Base-by-base conservation (phyloP, 2,329 filamentous ascomycete species). In the Fonsecaea multimorphosa region DNA sequence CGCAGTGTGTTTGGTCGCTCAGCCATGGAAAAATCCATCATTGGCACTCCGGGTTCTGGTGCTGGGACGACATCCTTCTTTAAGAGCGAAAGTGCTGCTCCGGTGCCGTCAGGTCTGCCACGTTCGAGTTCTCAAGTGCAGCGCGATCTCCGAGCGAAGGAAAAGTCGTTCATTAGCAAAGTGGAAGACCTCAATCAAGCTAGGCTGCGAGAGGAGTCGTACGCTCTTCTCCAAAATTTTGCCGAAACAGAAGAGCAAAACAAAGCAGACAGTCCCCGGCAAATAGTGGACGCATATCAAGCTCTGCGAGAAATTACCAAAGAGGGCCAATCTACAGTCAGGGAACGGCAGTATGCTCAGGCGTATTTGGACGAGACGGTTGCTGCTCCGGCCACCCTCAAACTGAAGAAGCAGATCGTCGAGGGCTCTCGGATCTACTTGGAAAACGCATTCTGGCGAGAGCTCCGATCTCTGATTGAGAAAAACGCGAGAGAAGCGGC, bases 401-500 rank as follows among this genome's bases (percentile, higher is more conserved):
- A 84, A 31, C 87, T 96, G 76, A 89, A 91, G 71, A 94, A 90
- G 78, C 86, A 86, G 58, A 93, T 97, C 61, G 83, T 97, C 14
- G 84, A 87, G 58, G 94, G 94, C 1, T 92, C 93, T 58, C 90
- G 91, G 68, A 81, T 78, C 14, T 96, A 91, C 77, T 81, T 98
- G 29, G 94, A 98, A 78, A 88, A 87, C 73, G 86, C 90, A 69
- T 97, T 96, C 77, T 88, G 91, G 75, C 83, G 84, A 56, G 88
- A 94, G 71, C 84, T 98, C 40, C 91, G 97, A 75, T 84, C 83
- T 9, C 82, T 91, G 46, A 90, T 99, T 66, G 84, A 86, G 44
- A 96, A 91, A 77, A 92, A 95, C 75, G 93, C 93, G 1, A 87
- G 90, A 62, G 93, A 97, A 75, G 94, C 95, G 32, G 91, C 91